Percentiles rank a stretch among this genome's conserved stretches.
Conservation (phyloP, 129 eudicot genomes). For the Sambucus nigra region DNA sequence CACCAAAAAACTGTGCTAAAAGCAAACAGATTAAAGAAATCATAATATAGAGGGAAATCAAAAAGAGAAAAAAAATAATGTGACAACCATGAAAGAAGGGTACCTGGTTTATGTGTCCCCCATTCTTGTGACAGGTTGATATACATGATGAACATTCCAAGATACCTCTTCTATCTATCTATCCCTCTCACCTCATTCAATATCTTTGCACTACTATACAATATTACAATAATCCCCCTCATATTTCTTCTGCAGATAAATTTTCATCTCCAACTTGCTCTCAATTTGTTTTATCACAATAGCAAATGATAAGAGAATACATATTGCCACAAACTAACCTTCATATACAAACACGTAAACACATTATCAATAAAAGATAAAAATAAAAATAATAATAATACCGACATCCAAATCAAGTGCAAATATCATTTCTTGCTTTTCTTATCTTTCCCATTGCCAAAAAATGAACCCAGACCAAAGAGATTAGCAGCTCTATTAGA, state of each 20-base stretch:
- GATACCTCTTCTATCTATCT: neutral
- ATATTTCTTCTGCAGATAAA: neutral
- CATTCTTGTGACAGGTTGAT: constrained; percentile 12
- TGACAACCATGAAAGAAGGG: constrained; percentile 7
- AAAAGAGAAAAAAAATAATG: neutral
- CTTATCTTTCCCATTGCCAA: constrained; percentile 37
- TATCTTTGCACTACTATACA: neutral
- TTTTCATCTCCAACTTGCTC: neutral
- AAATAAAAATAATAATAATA: neutral
- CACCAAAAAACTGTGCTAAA: neutral
- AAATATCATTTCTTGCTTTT: constrained; percentile 39
- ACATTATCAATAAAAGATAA: neutral
- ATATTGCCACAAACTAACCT: neutral
- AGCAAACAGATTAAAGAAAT: neutral
- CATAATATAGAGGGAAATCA: neutral
- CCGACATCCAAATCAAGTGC: neutral
- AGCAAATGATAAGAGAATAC: neutral
- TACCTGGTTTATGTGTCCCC: constrained; percentile 9
- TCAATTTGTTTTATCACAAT: neutral
- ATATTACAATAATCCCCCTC: neutral
- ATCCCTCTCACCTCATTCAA: neutral
- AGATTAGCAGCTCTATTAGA: constrained; percentile 30
- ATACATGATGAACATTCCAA: constrained; percentile 3
- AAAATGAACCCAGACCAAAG: constrained; percentile 39
- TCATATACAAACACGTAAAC: neutral